Evolutionary conservation across 1,284 basidiomycete genomes (phyloP).

Genomic region (Amylostereum areolatum): DNA sequence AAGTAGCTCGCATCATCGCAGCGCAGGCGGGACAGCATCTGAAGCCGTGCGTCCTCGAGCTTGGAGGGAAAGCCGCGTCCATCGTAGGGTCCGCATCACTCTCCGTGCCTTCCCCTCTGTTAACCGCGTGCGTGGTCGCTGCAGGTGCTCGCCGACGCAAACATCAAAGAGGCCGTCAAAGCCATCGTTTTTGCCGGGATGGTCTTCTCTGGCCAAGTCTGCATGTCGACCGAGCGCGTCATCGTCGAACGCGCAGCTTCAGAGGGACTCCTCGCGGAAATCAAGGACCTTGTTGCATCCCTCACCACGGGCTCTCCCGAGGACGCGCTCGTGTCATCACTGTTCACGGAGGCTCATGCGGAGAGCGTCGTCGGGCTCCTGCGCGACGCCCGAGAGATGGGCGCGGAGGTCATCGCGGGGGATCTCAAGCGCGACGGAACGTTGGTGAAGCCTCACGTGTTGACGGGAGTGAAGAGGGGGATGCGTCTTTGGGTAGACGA

Average conservation of each 20-base stretch:
- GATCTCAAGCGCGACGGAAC: slow-evolving; percentile 34
- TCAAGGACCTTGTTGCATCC: slow-evolving; percentile 25
- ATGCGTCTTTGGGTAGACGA: slow-evolving; percentile 52
- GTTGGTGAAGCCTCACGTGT: slow-evolving; percentile 49
- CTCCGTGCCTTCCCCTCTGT: background rate
- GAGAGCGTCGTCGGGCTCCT: slow-evolving; percentile 44
- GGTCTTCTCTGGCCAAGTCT: slow-evolving; percentile 61
- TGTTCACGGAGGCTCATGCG: slow-evolving; percentile 48
- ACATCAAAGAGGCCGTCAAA: slow-evolving; percentile 51
- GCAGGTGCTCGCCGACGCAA: slow-evolving; percentile 56
- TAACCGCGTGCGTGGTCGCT: background rate
- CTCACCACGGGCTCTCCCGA: slow-evolving; percentile 32
- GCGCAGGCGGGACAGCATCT: slow-evolving; percentile 68
- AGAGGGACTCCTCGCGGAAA: slow-evolving; percentile 28
- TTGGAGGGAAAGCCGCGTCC: slow-evolving; percentile 73
- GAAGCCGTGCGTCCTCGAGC: slow-evolving; percentile 67
- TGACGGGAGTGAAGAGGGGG: slow-evolving; percentile 40
- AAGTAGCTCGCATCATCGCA: slow-evolving; percentile 66
- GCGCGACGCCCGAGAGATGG: slow-evolving; percentile 42
- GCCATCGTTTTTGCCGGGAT: slow-evolving; percentile 55
- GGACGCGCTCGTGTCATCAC: slow-evolving; percentile 26
- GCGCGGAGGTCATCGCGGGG: slow-evolving; percentile 48
- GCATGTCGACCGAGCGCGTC: slow-evolving; percentile 68
- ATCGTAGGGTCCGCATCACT: slow-evolving; percentile 35
- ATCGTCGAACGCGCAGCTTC: slow-evolving; percentile 45